phyloP scores from a whole-genome alignment of 441 rosid genomes.

The Cnidoscolus chayamansa region DNA sequence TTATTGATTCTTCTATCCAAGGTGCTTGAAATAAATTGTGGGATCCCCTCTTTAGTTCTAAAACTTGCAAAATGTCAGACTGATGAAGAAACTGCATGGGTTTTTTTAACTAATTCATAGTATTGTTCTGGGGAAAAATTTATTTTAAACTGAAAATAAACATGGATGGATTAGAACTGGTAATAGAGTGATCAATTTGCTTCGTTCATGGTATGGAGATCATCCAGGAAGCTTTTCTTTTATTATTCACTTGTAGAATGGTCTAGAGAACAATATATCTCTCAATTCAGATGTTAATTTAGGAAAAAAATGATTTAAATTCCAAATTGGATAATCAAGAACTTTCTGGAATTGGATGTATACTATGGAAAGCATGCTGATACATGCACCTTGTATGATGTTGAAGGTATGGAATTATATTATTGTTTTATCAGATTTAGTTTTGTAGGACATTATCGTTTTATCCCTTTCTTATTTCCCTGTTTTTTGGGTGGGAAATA shows the following conservation, averaged over 20 bases:
- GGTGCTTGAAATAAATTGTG: constrained; percentile 40
- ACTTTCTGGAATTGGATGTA: not conserved
- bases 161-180: not conserved
- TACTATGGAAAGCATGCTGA: not conserved
- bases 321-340: not conserved
- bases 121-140: not conserved
- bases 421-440: not conserved
- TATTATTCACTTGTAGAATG: not conserved
- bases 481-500: not conserved
- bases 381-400: not conserved
- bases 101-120: not conserved
- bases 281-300: not conserved
- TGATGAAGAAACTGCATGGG: not conserved
- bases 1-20: constrained; percentile 85
- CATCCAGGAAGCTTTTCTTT: not conserved
- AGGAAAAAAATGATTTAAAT: not conserved
- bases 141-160: not conserved
- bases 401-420: not conserved
- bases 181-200: not conserved
- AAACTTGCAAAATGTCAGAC: not conserved
- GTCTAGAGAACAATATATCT: not conserved
- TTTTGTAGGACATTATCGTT: not conserved
- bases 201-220: not conserved
- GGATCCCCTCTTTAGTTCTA: not conserved
- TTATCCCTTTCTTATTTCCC: not conserved